Evolutionary conservation across 2,329 filamentous ascomycete genomes (phyloP), one percentile per base, ranked within the genome.

Genomic region (Scytalidium lignicola): DNA sequence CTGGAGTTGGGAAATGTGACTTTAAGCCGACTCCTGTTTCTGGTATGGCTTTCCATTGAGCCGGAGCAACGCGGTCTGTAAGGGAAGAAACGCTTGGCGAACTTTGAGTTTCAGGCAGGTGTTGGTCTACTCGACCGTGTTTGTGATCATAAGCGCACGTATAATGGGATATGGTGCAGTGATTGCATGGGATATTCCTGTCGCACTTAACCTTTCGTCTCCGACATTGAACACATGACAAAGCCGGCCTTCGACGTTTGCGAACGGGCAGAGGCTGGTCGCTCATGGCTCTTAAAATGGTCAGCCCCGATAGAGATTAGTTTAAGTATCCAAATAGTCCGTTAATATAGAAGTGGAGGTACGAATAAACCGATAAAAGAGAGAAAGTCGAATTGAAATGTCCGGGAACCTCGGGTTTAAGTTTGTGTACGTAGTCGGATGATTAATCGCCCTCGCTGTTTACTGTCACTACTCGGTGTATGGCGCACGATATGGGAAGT

Each of bases 151-250:
- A 72, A 15, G 51, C 58, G 47, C 70, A 73, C 3, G 55, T 55
- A 41, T 61, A 63, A 17, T 61, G 59, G 1, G 61, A 57, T 15
- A 55, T 52, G 6, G 62, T 57, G 54, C 69, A 73, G 51, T 66
- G 67, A 13, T 54, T 49, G 51, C 71, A 74, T 3, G 71, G 71
- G 17, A 65, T 58, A n/a, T 61, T 65, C 1, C 70, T 61, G 51
- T 74, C 68, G 51, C 72, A 74, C 46, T 71, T 72, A 58, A 74
- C 66, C 56, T 74, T 74, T 32, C 71, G 66, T 17, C 68, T 66
- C 17, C 72, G 64, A 56, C 72, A 75, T 51, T 69, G 49, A 32
- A 69, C 52, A 50, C 72, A 74, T 0, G 72, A 73, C 21, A 71
- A 52, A 3, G 70, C 68, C 26, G 60, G 60, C 18, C 61, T 49